Conservation (phyloP, 306 rosid species). For the Clitoria ternatea region DNA sequence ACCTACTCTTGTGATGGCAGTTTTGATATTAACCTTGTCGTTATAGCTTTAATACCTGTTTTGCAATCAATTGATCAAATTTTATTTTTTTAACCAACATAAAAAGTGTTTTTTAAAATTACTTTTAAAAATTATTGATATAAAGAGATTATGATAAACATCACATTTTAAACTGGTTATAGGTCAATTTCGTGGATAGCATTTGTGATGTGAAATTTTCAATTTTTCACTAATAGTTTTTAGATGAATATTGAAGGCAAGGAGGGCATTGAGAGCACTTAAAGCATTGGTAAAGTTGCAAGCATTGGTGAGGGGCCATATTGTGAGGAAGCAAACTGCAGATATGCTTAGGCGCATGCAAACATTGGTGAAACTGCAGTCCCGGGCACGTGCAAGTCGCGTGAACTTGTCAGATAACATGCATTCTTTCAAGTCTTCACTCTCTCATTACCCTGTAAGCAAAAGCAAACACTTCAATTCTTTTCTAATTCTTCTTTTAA, state of each 20-base stretch:
- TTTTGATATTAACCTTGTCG: too few relatives aligned
- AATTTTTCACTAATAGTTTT: neutral
- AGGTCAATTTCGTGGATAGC: neutral
- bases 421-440: slow-evolving; percentile 54
- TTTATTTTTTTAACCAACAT: too few relatives aligned
- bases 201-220: neutral
- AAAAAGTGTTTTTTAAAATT: too few relatives aligned
- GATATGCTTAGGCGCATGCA: slow-evolving; percentile 95
- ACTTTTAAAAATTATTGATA: too few relatives aligned
- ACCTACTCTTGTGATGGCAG: too few relatives aligned
- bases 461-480: neutral
- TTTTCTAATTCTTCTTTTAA: neutral
- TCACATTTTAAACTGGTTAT: too few relatives aligned
- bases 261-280: slow-evolving; percentile 90
- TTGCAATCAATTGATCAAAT: too few relatives aligned
- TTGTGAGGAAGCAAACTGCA: slow-evolving; percentile 81
- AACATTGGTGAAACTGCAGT: slow-evolving; percentile 78
- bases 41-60: too few relatives aligned
- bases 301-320: slow-evolving; percentile 90
- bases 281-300: slow-evolving; percentile 91
- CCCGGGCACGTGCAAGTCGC: slow-evolving; percentile 74
- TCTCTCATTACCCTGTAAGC: slow-evolving; percentile 54
- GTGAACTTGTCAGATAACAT: slow-evolving; percentile 42
- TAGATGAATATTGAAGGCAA: slow-evolving; percentile 54
- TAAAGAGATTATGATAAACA: too few relatives aligned